These are phyloP conservation scores for Wickerhamomyces sydowiorum DNA, from an alignment of 805 yeast species.

Conservation along the genomic window DNA sequence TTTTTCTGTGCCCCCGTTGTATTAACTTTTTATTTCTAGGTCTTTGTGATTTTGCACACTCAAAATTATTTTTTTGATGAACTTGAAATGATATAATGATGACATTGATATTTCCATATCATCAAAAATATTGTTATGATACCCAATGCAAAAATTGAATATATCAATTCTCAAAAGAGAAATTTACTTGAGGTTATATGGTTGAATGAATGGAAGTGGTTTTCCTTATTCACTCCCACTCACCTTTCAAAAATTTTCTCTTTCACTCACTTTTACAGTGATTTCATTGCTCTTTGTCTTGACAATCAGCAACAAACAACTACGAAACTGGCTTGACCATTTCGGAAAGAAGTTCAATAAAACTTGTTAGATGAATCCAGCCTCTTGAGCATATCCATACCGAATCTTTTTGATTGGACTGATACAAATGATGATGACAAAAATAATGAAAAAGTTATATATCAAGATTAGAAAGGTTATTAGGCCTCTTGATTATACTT, in stretches of 20 bases:
- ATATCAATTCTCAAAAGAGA: no score
- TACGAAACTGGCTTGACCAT: background rate
- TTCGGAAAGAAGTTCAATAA: background rate
- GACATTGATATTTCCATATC: no score
- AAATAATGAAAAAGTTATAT: no score
- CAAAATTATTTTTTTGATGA: background rate
- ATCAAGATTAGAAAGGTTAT: no score
- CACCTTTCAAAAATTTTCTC: background rate
- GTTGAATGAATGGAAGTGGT: background rate
- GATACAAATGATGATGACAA: background rate
- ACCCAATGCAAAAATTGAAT: background rate
- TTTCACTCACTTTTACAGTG: background rate
- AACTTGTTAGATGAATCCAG: slow-evolving; percentile 1
- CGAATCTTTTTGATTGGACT: background rate
- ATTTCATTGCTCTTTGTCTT: background rate
- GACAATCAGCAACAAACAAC: background rate
- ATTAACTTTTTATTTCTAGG: slow-evolving; percentile 17
- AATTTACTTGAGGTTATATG: no score
- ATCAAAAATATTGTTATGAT: no score
- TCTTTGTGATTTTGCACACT: slow-evolving; percentile 10
- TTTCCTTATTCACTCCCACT: background rate
- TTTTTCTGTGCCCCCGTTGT: slow-evolving; percentile 4
- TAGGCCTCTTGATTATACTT: no score
- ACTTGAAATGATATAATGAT: no score
- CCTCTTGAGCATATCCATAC: background rate